Evolutionary conservation across 345 rosid genomes (phyloP), one percentile per base, ranked within the genome.

Genomic region (Cochlearia excelsa): DNA sequence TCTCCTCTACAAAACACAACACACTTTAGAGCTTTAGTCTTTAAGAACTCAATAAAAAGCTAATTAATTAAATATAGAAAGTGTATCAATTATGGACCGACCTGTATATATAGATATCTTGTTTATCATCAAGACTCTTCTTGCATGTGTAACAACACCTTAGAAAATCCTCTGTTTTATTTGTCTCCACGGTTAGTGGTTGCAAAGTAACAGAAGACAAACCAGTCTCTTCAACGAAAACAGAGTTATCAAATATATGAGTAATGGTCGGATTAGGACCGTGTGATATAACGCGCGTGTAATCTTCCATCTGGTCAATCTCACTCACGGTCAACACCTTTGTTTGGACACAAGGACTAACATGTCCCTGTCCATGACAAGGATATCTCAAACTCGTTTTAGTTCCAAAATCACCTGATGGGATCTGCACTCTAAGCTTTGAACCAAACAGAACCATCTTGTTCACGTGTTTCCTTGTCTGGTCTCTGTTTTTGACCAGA

Each of bases 221-320:
- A 70, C 55, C 60, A 38, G 64, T 26, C 3, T 53, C 66, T 59
- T 80, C 92, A 16, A 91, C 76, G 57, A 91, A 64, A 58, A 71
- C 64, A 68, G 86, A 83, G 78, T 88, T 77, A 42, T 83, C 87
- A 67, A 84, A 88, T 45, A 88, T 84, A 65, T 81, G 98, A 6
- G 92, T 91, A 42, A 90, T 81, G 65, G 70, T 84, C 3, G 96
- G 93, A 56, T 86, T 83, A 2, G 92, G 82, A 9, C 95, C 96
- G 54, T 78, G 86, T 41, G 82, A 77, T 27, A 79, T 80, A 57
- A 91, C 90, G 43, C 98, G 63, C 4, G 96, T 88, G 46, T 91
- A 91, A 54, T 91, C 98, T 67, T 86, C 98, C 30, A 84, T 82
- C 46, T 80, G 81, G 76, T 86, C 93, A 78, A 90, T 81, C 58